Conservation (phyloP, 225 moss, liverwort and hornwort genomes). For the Physcomitrium patens region DNA sequence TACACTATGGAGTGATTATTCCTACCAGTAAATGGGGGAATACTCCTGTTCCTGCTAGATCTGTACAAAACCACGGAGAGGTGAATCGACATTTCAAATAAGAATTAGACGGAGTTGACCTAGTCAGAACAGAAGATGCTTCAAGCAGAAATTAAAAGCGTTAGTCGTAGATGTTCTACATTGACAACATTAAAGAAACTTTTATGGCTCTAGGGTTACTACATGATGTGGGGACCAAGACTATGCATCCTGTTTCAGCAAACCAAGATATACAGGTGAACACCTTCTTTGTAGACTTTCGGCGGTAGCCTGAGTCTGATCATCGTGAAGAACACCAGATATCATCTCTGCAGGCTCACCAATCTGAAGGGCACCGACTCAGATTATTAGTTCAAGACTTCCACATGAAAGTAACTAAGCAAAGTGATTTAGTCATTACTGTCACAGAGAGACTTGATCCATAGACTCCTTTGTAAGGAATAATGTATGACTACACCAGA, state of each 20-base stretch:
- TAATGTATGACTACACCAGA: constrained; percentile 28
- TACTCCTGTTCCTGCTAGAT: constrained; percentile 49
- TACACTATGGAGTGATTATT: neutral
- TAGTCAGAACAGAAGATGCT: neutral
- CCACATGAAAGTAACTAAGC: constrained; percentile 3
- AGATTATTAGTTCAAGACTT: constrained; percentile 16
- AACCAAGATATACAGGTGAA: neutral
- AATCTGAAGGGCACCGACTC: constrained; percentile 27
- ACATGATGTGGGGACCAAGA: constrained; percentile 13
- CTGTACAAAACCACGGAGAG: constrained; percentile 41
- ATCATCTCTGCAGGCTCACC: constrained; percentile 24
- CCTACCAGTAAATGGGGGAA: constrained; percentile 44
- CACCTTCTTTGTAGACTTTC: constrained; percentile 42
- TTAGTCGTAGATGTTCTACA: neutral
- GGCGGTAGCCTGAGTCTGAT: constrained; percentile 15
- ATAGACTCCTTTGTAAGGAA: constrained; percentile 3
- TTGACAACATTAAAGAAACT: neutral
- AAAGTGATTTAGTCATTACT: constrained; percentile 18
- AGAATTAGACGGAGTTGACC: neutral
- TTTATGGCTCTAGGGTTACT: neutral
- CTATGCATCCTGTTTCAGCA: neutral
- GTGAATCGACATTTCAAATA: constrained; percentile 10
- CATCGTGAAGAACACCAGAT: constrained; percentile 23
- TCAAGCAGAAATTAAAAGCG: constrained; percentile 1
- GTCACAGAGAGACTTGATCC: constrained; percentile 6